phyloP scores from a whole-genome alignment of 352 stramenopile genomes.

The Phytophthora syringae region DNA sequence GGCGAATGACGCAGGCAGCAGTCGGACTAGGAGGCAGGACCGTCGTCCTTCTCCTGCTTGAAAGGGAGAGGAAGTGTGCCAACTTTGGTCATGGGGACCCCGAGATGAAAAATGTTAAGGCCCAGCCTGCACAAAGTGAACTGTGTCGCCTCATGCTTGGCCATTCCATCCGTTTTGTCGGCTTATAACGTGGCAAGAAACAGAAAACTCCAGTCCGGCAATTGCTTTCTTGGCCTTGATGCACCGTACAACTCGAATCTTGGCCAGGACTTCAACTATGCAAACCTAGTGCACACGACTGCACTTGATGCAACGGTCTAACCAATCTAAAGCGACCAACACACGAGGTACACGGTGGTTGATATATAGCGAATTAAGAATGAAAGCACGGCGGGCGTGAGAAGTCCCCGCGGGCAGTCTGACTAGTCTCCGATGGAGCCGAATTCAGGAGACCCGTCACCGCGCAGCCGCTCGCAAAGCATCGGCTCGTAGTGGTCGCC shows the following conservation, averaged over 20 bases:
- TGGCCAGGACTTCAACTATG: too few relatives aligned
- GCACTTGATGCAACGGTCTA: too few relatives aligned
- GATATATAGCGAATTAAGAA: conserved; percentile 43
- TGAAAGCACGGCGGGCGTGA: conserved; percentile 24
- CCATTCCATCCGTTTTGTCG: too few relatives aligned
- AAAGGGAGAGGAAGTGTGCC: conserved; percentile 2
- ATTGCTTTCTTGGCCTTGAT: too few relatives aligned
- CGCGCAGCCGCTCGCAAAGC: conserved; percentile 82
- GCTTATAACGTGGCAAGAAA: too few relatives aligned
- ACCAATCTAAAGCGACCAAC: too few relatives aligned
- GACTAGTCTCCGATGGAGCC: conserved; percentile 80
- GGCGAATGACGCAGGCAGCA: conserved; percentile 15
- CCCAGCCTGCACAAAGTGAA: conserved; percentile 38
- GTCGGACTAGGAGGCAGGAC: conserved; percentile 16
- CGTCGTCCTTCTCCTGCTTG: conserved; percentile 9
- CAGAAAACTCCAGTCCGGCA: too few relatives aligned
- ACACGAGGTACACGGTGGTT: conserved; percentile 15
- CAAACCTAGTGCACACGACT: too few relatives aligned
- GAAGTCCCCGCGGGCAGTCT: neutral
- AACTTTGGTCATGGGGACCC: conserved; percentile 17
- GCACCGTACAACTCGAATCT: too few relatives aligned
- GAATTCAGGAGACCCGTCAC: conserved; percentile 85
- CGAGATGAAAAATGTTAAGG: conserved; percentile 45
- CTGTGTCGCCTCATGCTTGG: conserved; percentile 24
- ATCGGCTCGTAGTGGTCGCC: conserved; percentile 91